Evolutionary conservation across 169 alveolate species (phyloP).

Genomic region (Plasmodium relictum): DNA sequence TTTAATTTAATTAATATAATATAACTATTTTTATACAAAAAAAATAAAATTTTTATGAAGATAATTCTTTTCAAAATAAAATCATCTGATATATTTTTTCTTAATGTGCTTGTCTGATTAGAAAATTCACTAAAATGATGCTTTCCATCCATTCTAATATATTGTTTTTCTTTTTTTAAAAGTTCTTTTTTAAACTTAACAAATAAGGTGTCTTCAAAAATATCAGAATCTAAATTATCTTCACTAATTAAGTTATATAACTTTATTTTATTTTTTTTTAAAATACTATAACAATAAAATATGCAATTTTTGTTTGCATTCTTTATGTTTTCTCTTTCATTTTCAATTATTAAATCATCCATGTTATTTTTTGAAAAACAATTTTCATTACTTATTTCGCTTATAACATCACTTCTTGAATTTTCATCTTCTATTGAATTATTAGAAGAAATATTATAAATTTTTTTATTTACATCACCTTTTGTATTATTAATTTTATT

Average conservation of each 20-base stretch:
- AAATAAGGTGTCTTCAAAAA: neutral
- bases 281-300: conserved; percentile 10
- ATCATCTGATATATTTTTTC: conserved; percentile 17
- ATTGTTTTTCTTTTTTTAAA: neutral
- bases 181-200: conserved; percentile 6
- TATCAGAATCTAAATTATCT: neutral
- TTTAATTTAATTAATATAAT: neutral
- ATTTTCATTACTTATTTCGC: conserved; percentile 21
- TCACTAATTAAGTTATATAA: conserved; percentile 5
- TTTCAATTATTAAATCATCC: neutral
- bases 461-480: neutral
- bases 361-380: neutral
- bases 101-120: neutral
- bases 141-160: neutral
- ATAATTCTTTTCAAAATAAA: conserved; percentile 15
- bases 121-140: neutral
- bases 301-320: neutral
- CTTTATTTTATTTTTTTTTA: conserved; percentile 39
- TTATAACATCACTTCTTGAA: conserved; percentile 9
- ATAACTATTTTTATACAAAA: conserved; percentile 24
- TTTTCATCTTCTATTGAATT: neutral
- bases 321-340: neutral
- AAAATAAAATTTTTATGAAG: conserved; percentile 49
- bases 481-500: neutral
- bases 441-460: neutral